phyloP scores from a whole-genome alignment of 1,284 basidiomycete species.

The Anthracocystis walkeri region DNA sequence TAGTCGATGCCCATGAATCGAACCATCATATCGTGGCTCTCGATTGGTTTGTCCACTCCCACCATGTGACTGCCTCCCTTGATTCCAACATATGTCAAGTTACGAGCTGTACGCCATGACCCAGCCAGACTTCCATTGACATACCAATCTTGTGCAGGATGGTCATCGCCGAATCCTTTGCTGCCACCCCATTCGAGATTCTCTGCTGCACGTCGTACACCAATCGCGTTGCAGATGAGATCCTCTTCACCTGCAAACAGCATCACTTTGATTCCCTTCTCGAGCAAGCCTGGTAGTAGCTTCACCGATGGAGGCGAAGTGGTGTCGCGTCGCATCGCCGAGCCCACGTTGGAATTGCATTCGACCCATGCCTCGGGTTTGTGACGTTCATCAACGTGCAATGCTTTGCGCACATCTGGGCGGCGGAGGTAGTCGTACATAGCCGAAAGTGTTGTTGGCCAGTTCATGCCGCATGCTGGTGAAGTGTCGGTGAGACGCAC shows the following conservation, averaged over 20 bases:
- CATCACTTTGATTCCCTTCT: slow-evolving; percentile 80
- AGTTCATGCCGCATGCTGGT: slow-evolving; percentile 98
- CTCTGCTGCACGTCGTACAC: slow-evolving; percentile 86
- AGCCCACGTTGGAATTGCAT: slow-evolving; percentile 80
- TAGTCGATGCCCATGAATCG: slow-evolving; percentile 77
- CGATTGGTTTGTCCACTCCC: slow-evolving; percentile 87
- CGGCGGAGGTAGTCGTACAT: slow-evolving; percentile 86
- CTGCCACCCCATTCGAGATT: slow-evolving; percentile 85
- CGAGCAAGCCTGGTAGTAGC: slow-evolving; percentile 82
- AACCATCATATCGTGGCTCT: slow-evolving; percentile 94
- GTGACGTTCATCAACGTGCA: slow-evolving; percentile 79
- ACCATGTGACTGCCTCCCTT: slow-evolving; percentile 76
- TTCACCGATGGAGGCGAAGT: slow-evolving; percentile 79
- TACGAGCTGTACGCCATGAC: slow-evolving; percentile 87
- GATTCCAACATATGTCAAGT: slow-evolving; percentile 91
- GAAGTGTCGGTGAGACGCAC: slow-evolving; percentile 83
- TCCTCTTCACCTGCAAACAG: slow-evolving; percentile 96
- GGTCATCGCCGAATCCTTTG: slow-evolving; percentile 73
- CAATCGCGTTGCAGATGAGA: slow-evolving; percentile 91
- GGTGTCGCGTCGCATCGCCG: slow-evolving; percentile 73
- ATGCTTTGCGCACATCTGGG: slow-evolving; percentile 80
- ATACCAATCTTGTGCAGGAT: slow-evolving; percentile 75
- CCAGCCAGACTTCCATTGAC: slow-evolving; percentile 84
- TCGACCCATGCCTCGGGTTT: slow-evolving; percentile 89
- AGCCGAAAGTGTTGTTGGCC: slow-evolving; percentile 88